A percentile compares a stretch with the other conserved stretches of the same genome.
Evolutionary conservation across 805 yeast species (phyloP).

Genomic region (Candida nemodendra): DNA sequence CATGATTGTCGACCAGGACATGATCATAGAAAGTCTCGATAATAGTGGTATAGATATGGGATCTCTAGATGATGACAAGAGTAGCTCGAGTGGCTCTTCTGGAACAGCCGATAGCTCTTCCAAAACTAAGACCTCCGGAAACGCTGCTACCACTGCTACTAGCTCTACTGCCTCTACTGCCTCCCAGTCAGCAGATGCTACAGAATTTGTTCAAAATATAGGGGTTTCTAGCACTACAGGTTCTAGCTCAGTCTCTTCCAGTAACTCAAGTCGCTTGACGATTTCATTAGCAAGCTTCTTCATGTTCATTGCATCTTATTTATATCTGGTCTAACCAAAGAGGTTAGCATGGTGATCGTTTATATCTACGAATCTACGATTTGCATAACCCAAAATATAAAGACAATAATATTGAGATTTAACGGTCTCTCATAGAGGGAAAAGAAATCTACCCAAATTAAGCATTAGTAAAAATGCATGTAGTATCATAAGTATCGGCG

Average conservation of each 20-base stretch:
- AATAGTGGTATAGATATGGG: constrained; percentile 68
- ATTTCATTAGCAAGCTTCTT: neutral
- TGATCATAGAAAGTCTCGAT: constrained; percentile 56
- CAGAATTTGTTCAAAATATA: constrained; percentile 3
- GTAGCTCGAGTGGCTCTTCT: constrained; percentile 1
- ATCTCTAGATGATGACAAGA: constrained; percentile 23
- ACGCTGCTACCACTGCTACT: constrained; percentile 1
- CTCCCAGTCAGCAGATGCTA: constrained; percentile 1
- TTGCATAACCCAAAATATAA: too few relatives aligned
- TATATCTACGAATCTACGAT: too few relatives aligned
- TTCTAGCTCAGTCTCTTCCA: neutral
- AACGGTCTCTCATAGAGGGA: too few relatives aligned
- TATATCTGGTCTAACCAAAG: too few relatives aligned
- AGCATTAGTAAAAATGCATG: too few relatives aligned
- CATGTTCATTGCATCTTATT: constrained; percentile 1
- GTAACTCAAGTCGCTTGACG: neutral
- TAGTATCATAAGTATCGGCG: too few relatives aligned
- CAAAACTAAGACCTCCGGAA: constrained; percentile 4
- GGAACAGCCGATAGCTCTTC: neutral
- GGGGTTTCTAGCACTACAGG: neutral
- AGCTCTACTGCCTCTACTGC: constrained; percentile 1
- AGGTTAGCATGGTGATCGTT: too few relatives aligned
- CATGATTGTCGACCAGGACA: constrained; percentile 59
- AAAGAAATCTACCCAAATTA: too few relatives aligned
- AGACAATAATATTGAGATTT: too few relatives aligned